phyloP scores from a whole-genome alignment of 129 eudicot genomes.

The sunflower (Helianthus annuus) region DNA sequence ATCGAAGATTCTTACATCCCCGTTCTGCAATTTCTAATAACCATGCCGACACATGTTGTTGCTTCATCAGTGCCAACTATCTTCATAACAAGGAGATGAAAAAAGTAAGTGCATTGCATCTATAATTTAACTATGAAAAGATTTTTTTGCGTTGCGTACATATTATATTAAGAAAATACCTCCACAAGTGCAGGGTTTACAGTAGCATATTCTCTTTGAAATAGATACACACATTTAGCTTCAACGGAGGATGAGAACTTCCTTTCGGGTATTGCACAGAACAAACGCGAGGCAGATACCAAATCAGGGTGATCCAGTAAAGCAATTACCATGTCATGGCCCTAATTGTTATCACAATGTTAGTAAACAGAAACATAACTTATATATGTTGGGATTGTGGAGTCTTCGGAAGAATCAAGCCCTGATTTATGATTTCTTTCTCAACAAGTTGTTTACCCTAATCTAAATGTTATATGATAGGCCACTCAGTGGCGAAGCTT shows the following conservation, averaged over 20 bases:
- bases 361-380: background rate
- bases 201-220: slow-evolving; percentile 94
- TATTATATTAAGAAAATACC: slow-evolving; percentile 35
- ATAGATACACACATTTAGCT: slow-evolving; percentile 67
- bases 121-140: background rate
- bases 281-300: slow-evolving; percentile 64
- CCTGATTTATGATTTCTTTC: no score
- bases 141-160: background rate
- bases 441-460: no score
- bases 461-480: no score
- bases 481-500: no score
- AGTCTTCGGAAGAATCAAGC: no score
- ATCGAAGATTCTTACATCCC: slow-evolving; percentile 66
- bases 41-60: slow-evolving; percentile 92
- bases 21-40: slow-evolving; percentile 62
- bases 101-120: background rate
- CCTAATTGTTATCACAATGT: slow-evolving; percentile 42
- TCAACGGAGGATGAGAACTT: slow-evolving; percentile 42
- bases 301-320: slow-evolving; percentile 75
- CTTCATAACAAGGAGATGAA: slow-evolving; percentile 42
- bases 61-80: slow-evolving; percentile 94
- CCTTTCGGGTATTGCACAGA: slow-evolving; percentile 56
- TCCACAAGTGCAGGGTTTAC: slow-evolving; percentile 73
- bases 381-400: background rate
- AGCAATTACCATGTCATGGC: slow-evolving; percentile 44